phyloP scores from a whole-genome alignment of 2,329 filamentous ascomycete species.

The Phialocephala sp. region DNA sequence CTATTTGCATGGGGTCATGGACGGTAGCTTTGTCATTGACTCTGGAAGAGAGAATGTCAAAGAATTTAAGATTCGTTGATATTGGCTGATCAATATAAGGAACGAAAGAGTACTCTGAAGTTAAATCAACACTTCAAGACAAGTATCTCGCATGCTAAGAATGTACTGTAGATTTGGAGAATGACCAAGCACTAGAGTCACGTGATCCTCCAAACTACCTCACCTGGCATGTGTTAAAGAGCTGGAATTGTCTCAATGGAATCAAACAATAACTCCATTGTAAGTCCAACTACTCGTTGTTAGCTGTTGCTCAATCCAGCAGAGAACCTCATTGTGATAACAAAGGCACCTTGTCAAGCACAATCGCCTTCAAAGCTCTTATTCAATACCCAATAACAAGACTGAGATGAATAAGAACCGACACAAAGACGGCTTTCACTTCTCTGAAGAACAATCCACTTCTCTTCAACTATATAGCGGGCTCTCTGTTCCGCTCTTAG shows the following conservation, averaged over 20 bases:
- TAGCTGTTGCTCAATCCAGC: neutral
- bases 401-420: neutral
- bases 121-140: neutral
- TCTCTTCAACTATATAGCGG: neutral
- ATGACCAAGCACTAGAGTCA: too few species aligned
- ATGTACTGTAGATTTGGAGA: too few species aligned
- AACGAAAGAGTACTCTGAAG: too few species aligned
- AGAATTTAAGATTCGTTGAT: too few species aligned
- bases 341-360: neutral
- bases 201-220: too few species aligned
- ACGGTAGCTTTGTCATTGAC: too few species aligned
- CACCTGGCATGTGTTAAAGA: too few species aligned
- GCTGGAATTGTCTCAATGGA: too few species aligned
- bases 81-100: too few species aligned
- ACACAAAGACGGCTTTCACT: neutral
- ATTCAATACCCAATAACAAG: neutral
- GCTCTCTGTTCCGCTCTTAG: neutral
- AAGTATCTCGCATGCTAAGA: neutral
- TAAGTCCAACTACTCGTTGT: neutral
- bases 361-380: neutral
- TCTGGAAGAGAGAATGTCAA: too few species aligned
- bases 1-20: too few species aligned
- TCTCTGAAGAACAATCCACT: neutral
- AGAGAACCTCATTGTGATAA: neutral
- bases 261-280: neutral